These are phyloP conservation scores for Mycosphaerella arachidis DNA, from an alignment of 2,329 filamentous ascomycete genomes.

Conservation along the genomic window DNA sequence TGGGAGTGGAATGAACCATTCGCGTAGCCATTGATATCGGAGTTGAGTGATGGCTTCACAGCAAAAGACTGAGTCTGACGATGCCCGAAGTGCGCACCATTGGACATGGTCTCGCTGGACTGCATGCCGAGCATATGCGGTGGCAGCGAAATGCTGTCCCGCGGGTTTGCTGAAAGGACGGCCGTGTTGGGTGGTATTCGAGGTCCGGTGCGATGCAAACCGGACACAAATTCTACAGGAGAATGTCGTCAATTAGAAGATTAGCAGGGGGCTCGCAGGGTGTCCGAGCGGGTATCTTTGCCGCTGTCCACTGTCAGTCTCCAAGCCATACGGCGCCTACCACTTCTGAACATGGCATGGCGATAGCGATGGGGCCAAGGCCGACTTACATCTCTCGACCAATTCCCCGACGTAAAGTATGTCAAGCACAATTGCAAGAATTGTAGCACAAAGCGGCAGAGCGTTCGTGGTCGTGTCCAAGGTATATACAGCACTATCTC, in stretches of 20 bases:
- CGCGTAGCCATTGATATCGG: constrained; percentile 80
- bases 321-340: neutral
- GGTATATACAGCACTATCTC: constrained; percentile 21
- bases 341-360: neutral
- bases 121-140: constrained; percentile 89
- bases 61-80: constrained; percentile 61
- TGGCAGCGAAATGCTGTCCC: constrained; percentile 79
- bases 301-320: neutral
- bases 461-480: constrained; percentile 9
- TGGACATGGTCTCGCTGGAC: constrained; percentile 66
- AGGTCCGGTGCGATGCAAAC: constrained; percentile 22
- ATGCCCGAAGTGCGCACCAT: constrained; percentile 51
- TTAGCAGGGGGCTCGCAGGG: neutral
- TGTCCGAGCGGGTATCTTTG: constrained; percentile 4
- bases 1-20: constrained; percentile 90
- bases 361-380: neutral
- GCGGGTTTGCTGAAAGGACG: constrained; percentile 68
- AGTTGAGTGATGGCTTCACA: constrained; percentile 65
- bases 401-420: neutral
- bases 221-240: constrained; percentile 12
- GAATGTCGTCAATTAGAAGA: constrained; percentile 13
- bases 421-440: neutral
- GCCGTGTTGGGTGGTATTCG: constrained; percentile 62
- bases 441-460: constrained; percentile 10
- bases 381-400: neutral